phyloP scores from a whole-genome alignment of 169 alveolate genomes.

The Plasmodium sp. region DNA sequence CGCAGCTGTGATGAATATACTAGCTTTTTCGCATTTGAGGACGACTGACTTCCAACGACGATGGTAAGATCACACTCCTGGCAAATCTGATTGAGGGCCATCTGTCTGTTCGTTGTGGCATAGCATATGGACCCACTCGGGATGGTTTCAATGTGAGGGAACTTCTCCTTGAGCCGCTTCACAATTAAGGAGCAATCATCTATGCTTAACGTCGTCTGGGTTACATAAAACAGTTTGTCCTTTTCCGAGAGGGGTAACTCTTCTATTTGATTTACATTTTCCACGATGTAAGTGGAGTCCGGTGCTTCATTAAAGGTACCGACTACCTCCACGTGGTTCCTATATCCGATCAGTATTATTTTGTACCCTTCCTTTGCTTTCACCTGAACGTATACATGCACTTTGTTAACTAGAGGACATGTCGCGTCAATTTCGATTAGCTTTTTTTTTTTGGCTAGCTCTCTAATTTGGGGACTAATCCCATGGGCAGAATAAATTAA shows the following conservation, averaged over 20 bases:
- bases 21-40: conserved; percentile 86
- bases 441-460: conserved; percentile 78
- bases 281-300: conserved; percentile 83
- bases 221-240: conserved; percentile 82
- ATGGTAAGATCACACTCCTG: conserved; percentile 77
- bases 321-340: conserved; percentile 86
- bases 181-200: conserved; percentile 85
- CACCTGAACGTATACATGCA: conserved; percentile 87
- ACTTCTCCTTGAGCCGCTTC: conserved; percentile 77
- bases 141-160: conserved; percentile 84
- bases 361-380: conserved; percentile 88
- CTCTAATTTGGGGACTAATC: conserved; percentile 84
- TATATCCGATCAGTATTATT: conserved; percentile 88
- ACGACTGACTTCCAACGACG: conserved; percentile 85
- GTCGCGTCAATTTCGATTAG: conserved; percentile 88
- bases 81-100: conserved; percentile 81
- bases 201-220: conserved; percentile 89
- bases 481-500: conserved; percentile 90
- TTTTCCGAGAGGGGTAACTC: conserved; percentile 69
- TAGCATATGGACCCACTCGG: conserved; percentile 90
- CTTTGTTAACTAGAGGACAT: conserved; percentile 90
- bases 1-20: conserved; percentile 82
- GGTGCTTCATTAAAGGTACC: conserved; percentile 90
- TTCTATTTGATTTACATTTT: conserved; percentile 83
- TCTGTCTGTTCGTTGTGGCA: conserved; percentile 89